Percentiles rank a stretch among this genome's conserved stretches.
phyloP scores from a whole-genome alignment of 345 rosid species.

The Acer negundo region DNA sequence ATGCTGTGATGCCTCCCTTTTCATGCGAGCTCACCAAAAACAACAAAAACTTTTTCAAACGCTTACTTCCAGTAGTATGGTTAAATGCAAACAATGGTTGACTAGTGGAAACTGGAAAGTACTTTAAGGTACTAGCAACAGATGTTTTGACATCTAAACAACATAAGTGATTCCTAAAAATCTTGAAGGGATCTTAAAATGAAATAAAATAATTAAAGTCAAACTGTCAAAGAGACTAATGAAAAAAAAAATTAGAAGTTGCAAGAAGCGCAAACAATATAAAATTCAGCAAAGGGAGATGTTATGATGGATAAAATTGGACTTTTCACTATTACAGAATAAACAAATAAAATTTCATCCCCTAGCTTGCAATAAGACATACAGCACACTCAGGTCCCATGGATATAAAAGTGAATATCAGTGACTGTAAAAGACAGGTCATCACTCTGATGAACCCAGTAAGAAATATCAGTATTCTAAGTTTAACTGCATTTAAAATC shows the following conservation, averaged over 20 bases:
- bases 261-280: background rate
- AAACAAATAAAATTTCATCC: background rate
- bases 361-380: background rate
- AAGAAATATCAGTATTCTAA: background rate
- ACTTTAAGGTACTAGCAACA: background rate
- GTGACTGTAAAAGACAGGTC: background rate
- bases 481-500: background rate
- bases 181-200: background rate
- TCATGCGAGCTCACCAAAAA: background rate
- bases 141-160: background rate
- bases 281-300: background rate
- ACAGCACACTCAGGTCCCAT: background rate
- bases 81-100: background rate
- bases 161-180: background rate
- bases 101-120: background rate
- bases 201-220: background rate
- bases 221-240: no score
- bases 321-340: background rate
- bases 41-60: background rate
- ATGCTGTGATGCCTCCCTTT: background rate
- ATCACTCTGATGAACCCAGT: background rate
- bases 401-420: background rate
- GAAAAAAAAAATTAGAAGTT: background rate
- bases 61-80: background rate
- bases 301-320: background rate